Evolutionary conservation across 306 rosid genomes (phyloP).

Genomic region (Quercus cerris): DNA sequence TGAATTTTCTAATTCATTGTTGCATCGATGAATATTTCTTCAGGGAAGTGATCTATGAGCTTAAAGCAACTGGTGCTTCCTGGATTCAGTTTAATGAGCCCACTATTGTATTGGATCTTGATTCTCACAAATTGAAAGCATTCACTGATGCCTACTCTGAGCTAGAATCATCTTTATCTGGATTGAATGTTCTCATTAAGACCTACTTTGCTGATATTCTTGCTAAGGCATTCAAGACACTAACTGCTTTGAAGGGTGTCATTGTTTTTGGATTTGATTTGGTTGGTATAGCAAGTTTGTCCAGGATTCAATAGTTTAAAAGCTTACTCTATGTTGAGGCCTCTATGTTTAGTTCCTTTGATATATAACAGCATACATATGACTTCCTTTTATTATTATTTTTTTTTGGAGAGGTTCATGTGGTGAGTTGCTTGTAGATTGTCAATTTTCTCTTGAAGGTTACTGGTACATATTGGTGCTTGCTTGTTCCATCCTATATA

Average conservation of each 20-base stretch:
- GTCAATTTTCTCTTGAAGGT: too few species aligned
- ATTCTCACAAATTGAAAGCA: constrained; percentile 65
- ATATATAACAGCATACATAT: too few species aligned
- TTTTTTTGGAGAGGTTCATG: too few species aligned
- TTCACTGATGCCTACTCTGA: constrained; percentile 68
- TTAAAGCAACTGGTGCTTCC: constrained; percentile 89
- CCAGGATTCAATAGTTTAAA: too few species aligned
- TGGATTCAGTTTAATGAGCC: constrained; percentile 93
- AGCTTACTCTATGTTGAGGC: too few species aligned
- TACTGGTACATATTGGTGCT: too few species aligned
- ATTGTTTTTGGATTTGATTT: constrained; percentile 79
- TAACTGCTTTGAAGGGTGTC: constrained; percentile 69
- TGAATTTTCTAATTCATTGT: constrained; percentile 14
- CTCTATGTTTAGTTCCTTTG: too few species aligned
- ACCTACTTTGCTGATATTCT: constrained; percentile 91
- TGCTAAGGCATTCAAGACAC: constrained; percentile 75
- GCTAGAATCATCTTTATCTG: constrained; percentile 64
- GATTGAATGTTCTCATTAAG: constrained; percentile 68
- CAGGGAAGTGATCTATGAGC: constrained; percentile 86
- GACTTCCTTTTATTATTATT: too few species aligned
- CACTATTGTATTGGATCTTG: constrained; percentile 81
- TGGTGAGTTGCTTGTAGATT: too few species aligned
- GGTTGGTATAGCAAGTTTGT: too few species aligned
- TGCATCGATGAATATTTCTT: constrained; percentile 12
- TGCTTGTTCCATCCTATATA: too few species aligned